Evolutionary conservation across 345 rosid genomes (phyloP), one percentile per base, ranked within the genome.

Genomic region (Hevea brasiliensis): DNA sequence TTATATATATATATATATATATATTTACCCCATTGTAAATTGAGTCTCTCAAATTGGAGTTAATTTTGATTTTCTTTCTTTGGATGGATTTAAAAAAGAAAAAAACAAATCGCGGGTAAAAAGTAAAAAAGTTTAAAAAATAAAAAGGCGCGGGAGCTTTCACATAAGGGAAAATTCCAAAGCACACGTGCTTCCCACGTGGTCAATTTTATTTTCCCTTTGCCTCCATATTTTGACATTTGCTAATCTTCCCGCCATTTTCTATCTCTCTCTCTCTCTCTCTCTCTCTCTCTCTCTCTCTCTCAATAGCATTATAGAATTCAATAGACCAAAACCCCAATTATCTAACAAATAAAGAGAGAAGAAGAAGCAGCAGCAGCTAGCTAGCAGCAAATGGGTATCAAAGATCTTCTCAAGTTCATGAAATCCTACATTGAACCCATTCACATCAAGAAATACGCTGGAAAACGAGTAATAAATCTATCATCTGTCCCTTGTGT

Each of bases 341-440:
- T 23, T 9, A 7, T 32, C 64, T 17, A 26, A 59, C 17, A 53
- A 15, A 4, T 13, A 17, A 54, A 54, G 11, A 44, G 7, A 7
- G 59, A 20, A 77, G 59, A 20, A 77, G 59, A 10, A 68, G 50
- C 76, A 50, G 69, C 44, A 55, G 56, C 48, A 64, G 56, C 44
- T n/a, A 65, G 14, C 14, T 11, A 47, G 74, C n/a, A 21, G 37
- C 24, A 76, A 74, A 91, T 90, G 96, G 98, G 97, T 8, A 88
- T 94, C 81, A 92, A 94, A 73, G 94, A 87, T 72, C 96, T 94
- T 47, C 97, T 94, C 66, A 88, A 82, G 76, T 92, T 94, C 87
- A 87, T 92, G 90, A 94, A 88, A 75, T 94, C 97, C 66, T 88
- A 89, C 79, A 81, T 88, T 63, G 80, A 84, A 61, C 87, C 90